Evolutionary conservation across 768 basidiomycete genomes (phyloP).

Genomic region (Rubroboletus pulcherrimus): DNA sequence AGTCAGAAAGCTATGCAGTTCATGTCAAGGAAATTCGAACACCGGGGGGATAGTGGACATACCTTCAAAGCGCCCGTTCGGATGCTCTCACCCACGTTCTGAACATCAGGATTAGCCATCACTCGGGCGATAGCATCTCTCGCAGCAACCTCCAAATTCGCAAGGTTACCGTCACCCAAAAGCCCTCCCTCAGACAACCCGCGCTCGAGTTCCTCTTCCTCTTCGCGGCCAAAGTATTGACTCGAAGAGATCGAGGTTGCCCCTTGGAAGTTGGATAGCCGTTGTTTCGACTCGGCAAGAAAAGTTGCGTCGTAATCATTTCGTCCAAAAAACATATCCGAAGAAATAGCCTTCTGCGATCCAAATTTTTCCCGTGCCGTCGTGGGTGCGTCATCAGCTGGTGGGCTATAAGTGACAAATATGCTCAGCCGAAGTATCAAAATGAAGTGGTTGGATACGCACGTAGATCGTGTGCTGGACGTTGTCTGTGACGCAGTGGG

Average conservation of each 20-base stretch:
- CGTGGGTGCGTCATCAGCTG: conserved; percentile 59
- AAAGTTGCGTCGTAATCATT: conserved; percentile 77
- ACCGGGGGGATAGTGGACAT: conserved; percentile 17
- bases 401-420: conserved; percentile 16
- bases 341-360: conserved; percentile 91
- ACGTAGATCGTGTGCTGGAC: conserved; percentile 43
- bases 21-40: not conserved
- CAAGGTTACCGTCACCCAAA: conserved; percentile 45
- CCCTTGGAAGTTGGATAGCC: conserved; percentile 83
- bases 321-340: conserved; percentile 95
- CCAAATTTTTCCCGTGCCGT: conserved; percentile 91
- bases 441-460: conserved; percentile 1
- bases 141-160: conserved; percentile 61
- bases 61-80: conserved; percentile 82
- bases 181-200: conserved; percentile 54
- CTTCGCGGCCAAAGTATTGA: conserved; percentile 94
- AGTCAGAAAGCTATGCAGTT: conserved; percentile 52
- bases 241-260: conserved; percentile 92
- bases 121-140: conserved; percentile 72
- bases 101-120: conserved; percentile 82
- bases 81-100: conserved; percentile 77
- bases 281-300: conserved; percentile 70
- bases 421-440: not conserved
- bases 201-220: conserved; percentile 50
- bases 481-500: conserved; percentile 58